Evolutionary conservation across 371 early-diverging fungal species (phyloP), one percentile per base, ranked within the genome.

Genomic region (Umbelopsis sp.): DNA sequence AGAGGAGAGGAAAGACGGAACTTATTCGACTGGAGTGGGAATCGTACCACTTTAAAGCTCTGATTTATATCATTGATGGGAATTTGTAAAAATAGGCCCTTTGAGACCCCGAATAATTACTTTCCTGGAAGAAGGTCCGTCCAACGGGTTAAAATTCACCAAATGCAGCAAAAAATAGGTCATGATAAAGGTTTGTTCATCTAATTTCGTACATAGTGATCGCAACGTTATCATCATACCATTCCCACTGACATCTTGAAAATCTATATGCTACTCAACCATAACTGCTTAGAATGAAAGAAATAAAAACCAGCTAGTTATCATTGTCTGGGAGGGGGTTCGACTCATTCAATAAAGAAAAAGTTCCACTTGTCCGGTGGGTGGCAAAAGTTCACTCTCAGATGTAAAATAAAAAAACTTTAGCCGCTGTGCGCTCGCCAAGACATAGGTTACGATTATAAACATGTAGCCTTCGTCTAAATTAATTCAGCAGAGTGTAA

Each of bases 161-260:
- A 57, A 57, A 57, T 57, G 57, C 18, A 57, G 57, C 57, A 57
- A 57, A 18, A 35, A 57, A 35, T 57, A 29, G 18, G 29, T 29
- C 57, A 29, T 35, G 32, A 16, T 5, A 16, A 12, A 18, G 57
- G 12, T 41, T 38, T 41, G 57, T 8, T 57, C 57, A 51, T 25
- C 24, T 51, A 22, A 51, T 29, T 29, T 29, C 29, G 29, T 29
- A 1, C 29, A 29, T 29, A 3, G 0, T 0, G 29, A 29, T 29
- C 29, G 4, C 29, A 29, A 29, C 29, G 29, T 29, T 29, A 29
- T 29, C 29, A 29, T 1, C 29, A 29, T 29, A 29, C 29, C 29
- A 29, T 29, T 29, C 29, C 4, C 29, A 51, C 14, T 51, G 22
- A 25, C 4, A 0, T 7, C 41, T 10, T 41, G 41, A 7, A 41